Evolutionary conservation across 1,284 basidiomycete species (phyloP), one percentile per base, ranked within the genome.

Genomic region (Apiotrichum akiyoshidainum): DNA sequence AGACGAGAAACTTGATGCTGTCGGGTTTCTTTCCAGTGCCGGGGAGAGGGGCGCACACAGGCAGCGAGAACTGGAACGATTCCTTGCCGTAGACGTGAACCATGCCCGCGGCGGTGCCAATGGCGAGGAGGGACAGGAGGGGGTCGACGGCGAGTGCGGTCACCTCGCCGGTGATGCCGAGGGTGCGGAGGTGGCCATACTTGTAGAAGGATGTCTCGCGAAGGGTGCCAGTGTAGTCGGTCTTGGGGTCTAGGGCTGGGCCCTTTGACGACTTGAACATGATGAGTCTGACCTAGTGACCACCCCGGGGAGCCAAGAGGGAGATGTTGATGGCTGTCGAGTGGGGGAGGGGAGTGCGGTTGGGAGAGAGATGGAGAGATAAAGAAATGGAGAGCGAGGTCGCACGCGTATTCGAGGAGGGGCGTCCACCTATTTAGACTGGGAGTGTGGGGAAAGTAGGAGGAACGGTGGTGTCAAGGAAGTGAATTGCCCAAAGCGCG

Each of bases 141-240:
- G 90, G 86, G 66, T 93, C 89, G 51, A 85, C 79, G 5, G 87
- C 86, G 44, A 88, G 70, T 1, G 84, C 79, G 3, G 82, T 83
- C 50, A 87, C 74, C 65, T 89, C 82, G 40, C 84, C 78, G 16
- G 66, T 67, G 40, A 76, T 59, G 11, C 75, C 75, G 17, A 78
- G 65, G 4, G 67, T 61, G n/a, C 74, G 68, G 5, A 78, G 65
- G 46, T 76, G 73, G 19, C 76, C 76, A 66, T 72, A 72, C 52
- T 73, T 71, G 63, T 76, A 79, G 65, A 75, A 76, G 1, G 70
- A 68, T 4, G 62, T 64, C 55, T 77, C 75, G 55, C 70, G 66
- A 7, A 79, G 72, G 35, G 71, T 70, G 41, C 68, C 71, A 40
- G 76, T 76, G 51, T 63, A 77, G 65, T 79, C 76, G 16, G 69